Conservation (phyloP, 768 basidiomycete species). For the Amanita molliuscula region DNA sequence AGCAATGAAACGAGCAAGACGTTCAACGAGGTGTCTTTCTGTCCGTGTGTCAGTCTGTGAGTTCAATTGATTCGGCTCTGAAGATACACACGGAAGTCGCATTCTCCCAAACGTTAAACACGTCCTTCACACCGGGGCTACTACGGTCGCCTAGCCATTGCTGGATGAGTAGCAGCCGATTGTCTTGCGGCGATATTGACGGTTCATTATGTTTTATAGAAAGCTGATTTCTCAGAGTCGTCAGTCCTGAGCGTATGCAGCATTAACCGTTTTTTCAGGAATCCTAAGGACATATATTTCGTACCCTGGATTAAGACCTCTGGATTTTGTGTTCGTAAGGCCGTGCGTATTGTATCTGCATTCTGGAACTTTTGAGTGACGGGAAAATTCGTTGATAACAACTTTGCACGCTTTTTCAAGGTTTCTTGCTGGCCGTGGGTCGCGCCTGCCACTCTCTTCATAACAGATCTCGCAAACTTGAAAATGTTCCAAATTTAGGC, state of each 20-base stretch:
- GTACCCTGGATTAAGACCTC: conserved; percentile 23
- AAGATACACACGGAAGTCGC: conserved; percentile 33
- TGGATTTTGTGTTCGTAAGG: conserved; percentile 21
- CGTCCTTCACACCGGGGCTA: conserved; percentile 44
- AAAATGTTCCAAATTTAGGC: too few species aligned
- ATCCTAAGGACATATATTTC: not conserved
- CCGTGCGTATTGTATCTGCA: conserved; percentile 22
- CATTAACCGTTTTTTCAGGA: conserved; percentile 7
- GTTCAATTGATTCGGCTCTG: not conserved
- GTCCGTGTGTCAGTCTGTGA: not conserved
- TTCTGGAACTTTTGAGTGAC: conserved; percentile 13
- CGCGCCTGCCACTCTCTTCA: not conserved
- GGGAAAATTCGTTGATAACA: not conserved
- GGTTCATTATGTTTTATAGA: conserved; percentile 39
- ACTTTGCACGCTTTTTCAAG: not conserved
- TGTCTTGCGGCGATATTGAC: conserved; percentile 42
- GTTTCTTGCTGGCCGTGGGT: not conserved
- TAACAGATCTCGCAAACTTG: too few species aligned
- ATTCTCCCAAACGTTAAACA: conserved; percentile 56
- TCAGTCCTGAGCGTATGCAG: not conserved
- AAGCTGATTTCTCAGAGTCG: conserved; percentile 48
- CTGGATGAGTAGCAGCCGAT: conserved; percentile 46
- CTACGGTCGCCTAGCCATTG: conserved; percentile 52
- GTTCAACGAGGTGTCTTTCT: conserved; percentile 30
- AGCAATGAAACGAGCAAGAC: conserved; percentile 41